Conservation (phyloP, 805 yeast species). For the Myxozyma nipponensis region DNA sequence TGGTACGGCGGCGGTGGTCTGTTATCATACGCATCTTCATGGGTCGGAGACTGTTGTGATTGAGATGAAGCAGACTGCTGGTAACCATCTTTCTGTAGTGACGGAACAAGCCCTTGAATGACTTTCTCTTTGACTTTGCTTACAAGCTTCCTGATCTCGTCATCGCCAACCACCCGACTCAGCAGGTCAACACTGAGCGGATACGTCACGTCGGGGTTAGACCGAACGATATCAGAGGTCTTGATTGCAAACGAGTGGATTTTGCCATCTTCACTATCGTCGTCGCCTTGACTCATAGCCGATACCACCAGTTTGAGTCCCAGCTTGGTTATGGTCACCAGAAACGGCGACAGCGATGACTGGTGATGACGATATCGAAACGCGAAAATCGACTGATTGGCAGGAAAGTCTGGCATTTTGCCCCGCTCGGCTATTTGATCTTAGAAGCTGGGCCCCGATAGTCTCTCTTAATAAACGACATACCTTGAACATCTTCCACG, state of each 20-base stretch:
- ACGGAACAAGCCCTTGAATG: slow-evolving; percentile 17
- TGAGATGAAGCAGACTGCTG: not conserved
- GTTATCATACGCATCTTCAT: slow-evolving; percentile 17
- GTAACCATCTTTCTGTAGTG: slow-evolving; percentile 17
- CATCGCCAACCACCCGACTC: not conserved
- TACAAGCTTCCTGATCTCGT: slow-evolving; percentile 8
- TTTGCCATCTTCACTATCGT: slow-evolving; percentile 18
- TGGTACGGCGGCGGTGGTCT: slow-evolving; percentile 26
- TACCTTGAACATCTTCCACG: slow-evolving; percentile 3
- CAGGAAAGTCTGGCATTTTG: not conserved
- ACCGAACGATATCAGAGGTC: slow-evolving; percentile 6
- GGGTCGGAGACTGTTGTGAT: not conserved
- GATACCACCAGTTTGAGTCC: slow-evolving; percentile 18
- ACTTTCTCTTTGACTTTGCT: slow-evolving; percentile 9
- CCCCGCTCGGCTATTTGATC: not conserved
- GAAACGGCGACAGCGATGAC: slow-evolving; percentile 16
- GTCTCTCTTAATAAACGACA: not conserved
- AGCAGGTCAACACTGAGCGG: not conserved
- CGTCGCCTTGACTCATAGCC: slow-evolving; percentile 17
- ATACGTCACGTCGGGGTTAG: not conserved
- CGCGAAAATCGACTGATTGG: slow-evolving; percentile 10
- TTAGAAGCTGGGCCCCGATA: too few species aligned
- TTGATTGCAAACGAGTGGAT: slow-evolving; percentile 11
- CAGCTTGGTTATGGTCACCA: slow-evolving; percentile 12
- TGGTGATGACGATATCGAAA: slow-evolving; percentile 16